Conservation (phyloP, 2,329 filamentous ascomycete species). For the Verticillium nonalfalfae region DNA sequence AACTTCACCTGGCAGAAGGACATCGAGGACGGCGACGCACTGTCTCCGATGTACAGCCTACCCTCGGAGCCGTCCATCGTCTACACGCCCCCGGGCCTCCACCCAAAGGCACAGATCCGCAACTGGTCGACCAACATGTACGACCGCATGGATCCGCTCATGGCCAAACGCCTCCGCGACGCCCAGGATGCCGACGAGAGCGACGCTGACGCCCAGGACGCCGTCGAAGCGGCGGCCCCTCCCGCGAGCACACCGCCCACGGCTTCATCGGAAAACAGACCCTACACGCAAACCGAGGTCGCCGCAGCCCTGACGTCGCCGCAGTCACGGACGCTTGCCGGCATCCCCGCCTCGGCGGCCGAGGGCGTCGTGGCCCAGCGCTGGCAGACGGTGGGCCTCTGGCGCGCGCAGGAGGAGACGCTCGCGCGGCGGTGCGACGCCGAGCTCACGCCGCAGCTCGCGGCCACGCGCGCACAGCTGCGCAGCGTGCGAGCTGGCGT, state of each 20-base stretch:
- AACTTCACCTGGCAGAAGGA: slow-evolving; percentile 16
- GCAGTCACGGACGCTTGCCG: slow-evolving; percentile 13
- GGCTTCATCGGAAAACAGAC: not conserved
- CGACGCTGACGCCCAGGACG: not conserved
- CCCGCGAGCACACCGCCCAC: not conserved
- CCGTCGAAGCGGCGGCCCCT: not conserved
- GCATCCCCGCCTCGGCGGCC: slow-evolving; percentile 12
- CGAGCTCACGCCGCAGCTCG: not conserved
- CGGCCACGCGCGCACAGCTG: slow-evolving; percentile 3
- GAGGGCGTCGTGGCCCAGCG: slow-evolving; percentile 12
- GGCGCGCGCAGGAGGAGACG: not conserved
- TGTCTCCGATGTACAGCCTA: slow-evolving; percentile 11
- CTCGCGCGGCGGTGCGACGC: not conserved
- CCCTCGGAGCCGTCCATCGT: slow-evolving; percentile 10
- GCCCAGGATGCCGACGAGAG: slow-evolving; percentile 2
- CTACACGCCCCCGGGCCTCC: slow-evolving; percentile 2
- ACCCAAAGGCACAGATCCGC: not conserved
- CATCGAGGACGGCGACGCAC: slow-evolving; percentile 6
- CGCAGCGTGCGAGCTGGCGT: slow-evolving; percentile 8
- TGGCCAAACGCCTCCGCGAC: slow-evolving; percentile 7
- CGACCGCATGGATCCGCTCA: slow-evolving; percentile 11
- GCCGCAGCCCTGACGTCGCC: slow-evolving; percentile 13
- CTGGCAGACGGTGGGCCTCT: slow-evolving; percentile 3
- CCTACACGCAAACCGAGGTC: slow-evolving; percentile 12
- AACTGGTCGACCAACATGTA: slow-evolving; percentile 11